Percentiles rank a stretch among this genome's conserved stretches.
Conservation (phyloP, 2,329 filamentous ascomycete species). For the Fusarium penzigii region DNA sequence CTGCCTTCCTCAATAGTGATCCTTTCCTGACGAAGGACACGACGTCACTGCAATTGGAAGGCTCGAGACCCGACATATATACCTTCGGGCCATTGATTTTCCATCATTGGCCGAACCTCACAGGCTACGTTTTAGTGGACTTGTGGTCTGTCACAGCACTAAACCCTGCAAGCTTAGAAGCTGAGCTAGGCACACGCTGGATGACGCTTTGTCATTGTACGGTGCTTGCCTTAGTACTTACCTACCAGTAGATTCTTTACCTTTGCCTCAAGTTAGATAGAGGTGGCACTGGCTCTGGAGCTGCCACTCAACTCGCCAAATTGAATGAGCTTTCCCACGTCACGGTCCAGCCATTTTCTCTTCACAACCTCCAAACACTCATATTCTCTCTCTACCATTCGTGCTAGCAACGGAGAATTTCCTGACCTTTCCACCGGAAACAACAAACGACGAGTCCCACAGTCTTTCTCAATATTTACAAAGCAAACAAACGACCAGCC, state of each 20-base stretch:
- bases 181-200: background rate
- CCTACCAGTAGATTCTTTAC: background rate
- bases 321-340: slow-evolving; percentile 21
- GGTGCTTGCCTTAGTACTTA: slow-evolving; percentile 2
- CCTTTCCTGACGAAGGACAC: no score
- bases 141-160: background rate
- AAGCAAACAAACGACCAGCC: background rate
- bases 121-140: background rate
- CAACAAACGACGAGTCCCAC: background rate
- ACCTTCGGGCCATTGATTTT: no score
- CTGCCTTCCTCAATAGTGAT: background rate
- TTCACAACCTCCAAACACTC: background rate
- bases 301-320: slow-evolving; percentile 6
- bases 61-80: no score
- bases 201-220: background rate
- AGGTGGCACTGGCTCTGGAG: background rate
- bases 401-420: background rate
- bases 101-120: no score
- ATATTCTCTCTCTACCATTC: no score
- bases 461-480: background rate
- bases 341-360: slow-evolving; percentile 10
- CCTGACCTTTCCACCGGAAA: background rate
- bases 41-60: no score
- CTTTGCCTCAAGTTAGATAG: no score
- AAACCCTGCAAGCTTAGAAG: background rate